Percentiles rank a stretch among this genome's conserved stretches.
These are phyloP conservation scores for Paramecium caudatum DNA, from an alignment of 73 alveolate species.

Conservation along the genomic window DNA sequence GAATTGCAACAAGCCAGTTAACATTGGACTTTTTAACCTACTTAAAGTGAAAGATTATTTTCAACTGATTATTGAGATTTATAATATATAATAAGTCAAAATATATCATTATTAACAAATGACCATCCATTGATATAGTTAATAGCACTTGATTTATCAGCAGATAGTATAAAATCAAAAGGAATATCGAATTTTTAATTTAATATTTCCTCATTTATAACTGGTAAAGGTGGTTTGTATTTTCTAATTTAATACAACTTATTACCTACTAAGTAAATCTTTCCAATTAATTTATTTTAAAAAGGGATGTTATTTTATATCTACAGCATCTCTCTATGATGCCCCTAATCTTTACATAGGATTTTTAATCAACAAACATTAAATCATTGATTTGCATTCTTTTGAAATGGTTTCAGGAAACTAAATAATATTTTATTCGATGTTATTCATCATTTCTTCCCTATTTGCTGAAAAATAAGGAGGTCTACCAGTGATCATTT, in stretches of 20 bases:
- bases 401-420: slow-evolving; percentile 40
- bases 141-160: slow-evolving; percentile 55
- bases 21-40: slow-evolving; percentile 47
- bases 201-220: slow-evolving; percentile 40
- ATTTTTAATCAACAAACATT: slow-evolving; percentile 78
- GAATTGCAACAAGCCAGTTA: neutral
- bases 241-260: slow-evolving; percentile 48
- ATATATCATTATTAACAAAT: slow-evolving; percentile 57
- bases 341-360: slow-evolving; percentile 88
- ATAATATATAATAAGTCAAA: slow-evolving; percentile 47
- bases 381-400: slow-evolving; percentile 55
- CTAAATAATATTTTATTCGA: slow-evolving; percentile 77
- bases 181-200: slow-evolving; percentile 60
- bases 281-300: slow-evolving; percentile 87
- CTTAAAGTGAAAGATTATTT: neutral
- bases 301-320: slow-evolving; percentile 90
- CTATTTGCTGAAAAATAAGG: slow-evolving; percentile 90
- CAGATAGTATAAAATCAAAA: slow-evolving; percentile 62
- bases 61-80: slow-evolving; percentile 17
- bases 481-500: slow-evolving; percentile 95
- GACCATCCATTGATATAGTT: slow-evolving; percentile 74
- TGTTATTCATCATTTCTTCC: slow-evolving; percentile 88
- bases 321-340: slow-evolving; percentile 83
- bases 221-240: slow-evolving; percentile 69
- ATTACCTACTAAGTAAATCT: slow-evolving; percentile 65